Evolutionary conservation across 176 grass and related monocot genomes (phyloP).

Genomic region (Paspalum vaginatum): DNA sequence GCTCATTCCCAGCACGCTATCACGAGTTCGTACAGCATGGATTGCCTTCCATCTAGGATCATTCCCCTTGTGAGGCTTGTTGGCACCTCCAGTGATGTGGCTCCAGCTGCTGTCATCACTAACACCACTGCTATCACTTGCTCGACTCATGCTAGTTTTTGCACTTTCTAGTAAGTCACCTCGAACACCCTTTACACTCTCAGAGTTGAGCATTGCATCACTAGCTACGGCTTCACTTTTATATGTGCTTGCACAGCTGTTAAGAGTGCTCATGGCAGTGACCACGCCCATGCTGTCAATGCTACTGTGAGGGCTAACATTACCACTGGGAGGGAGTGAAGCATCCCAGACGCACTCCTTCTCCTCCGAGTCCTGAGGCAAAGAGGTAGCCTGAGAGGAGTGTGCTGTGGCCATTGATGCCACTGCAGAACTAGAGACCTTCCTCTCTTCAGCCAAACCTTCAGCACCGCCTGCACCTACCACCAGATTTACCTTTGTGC

Average conservation of each 20-base stretch:
- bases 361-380: slow-evolving; percentile 74
- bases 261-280: slow-evolving; percentile 57
- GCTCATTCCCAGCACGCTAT: slow-evolving; percentile 85
- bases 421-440: slow-evolving; percentile 42
- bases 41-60: slow-evolving; percentile 90
- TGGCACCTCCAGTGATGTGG: slow-evolving; percentile 74
- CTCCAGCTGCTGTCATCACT: slow-evolving; percentile 96
- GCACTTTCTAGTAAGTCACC: slow-evolving; percentile 76
- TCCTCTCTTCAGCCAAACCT: slow-evolving; percentile 57
- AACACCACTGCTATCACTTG: slow-evolving; percentile 85
- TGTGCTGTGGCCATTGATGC: slow-evolving; percentile 33
- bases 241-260: slow-evolving; percentile 59
- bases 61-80: slow-evolving; percentile 96
- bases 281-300: slow-evolving; percentile 81
- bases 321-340: slow-evolving; percentile 86
- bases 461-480: slow-evolving; percentile 33
- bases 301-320: slow-evolving; percentile 95
- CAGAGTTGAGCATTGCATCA: slow-evolving; percentile 49
- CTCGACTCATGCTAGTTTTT: slow-evolving; percentile 90
- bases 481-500: slow-evolving; percentile 52
- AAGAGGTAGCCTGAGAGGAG: slow-evolving; percentile 46
- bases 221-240: slow-evolving; percentile 57
- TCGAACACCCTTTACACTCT: slow-evolving; percentile 60
- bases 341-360: slow-evolving; percentile 96
- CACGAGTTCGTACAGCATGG: slow-evolving; percentile 76